Percentiles rank a stretch among this genome's conserved stretches.
phyloP scores from a whole-genome alignment of 2,329 filamentous ascomycete genomes.

The Chrysosporium keratinophilum region DNA sequence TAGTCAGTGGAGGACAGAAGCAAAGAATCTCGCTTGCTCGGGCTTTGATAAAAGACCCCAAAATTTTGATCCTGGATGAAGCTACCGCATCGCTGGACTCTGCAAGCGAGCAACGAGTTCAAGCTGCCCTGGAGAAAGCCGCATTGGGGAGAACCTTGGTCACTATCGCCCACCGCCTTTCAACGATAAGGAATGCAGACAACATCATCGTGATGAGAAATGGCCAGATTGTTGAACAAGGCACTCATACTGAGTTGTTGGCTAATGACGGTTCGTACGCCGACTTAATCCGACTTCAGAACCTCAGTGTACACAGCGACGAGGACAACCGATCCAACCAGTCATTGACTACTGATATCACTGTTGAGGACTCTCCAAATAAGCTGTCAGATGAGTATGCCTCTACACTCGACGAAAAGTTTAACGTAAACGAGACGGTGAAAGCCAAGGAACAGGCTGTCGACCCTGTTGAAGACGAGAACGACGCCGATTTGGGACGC shows the following conservation, averaged over 20 bases:
- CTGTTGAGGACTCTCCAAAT: background rate
- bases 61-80: slow-evolving; percentile 49
- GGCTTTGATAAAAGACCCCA: slow-evolving; percentile 71
- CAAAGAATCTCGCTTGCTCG: slow-evolving; percentile 70
- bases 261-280: slow-evolving; percentile 31
- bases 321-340: slow-evolving; percentile 6
- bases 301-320: slow-evolving; percentile 16
- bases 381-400: slow-evolving; percentile 11
- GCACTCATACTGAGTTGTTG: slow-evolving; percentile 21
- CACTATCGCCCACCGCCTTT: slow-evolving; percentile 24
- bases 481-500: slow-evolving; percentile 16
- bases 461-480: slow-evolving; percentile 16
- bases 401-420: slow-evolving; percentile 19
- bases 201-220: slow-evolving; percentile 24
- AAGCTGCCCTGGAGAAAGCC: slow-evolving; percentile 18
- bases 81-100: slow-evolving; percentile 24
- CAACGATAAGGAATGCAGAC: slow-evolving; percentile 23
- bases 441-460: slow-evolving; percentile 13
- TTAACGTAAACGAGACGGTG: background rate
- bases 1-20: slow-evolving; percentile 23
- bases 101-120: slow-evolving; percentile 20
- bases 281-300: slow-evolving; percentile 38
- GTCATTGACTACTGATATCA: slow-evolving; percentile 7
- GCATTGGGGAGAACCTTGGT: slow-evolving; percentile 19
- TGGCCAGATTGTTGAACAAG: slow-evolving; percentile 22